A percentile compares a stretch with the other conserved stretches of the same genome.
Conservation (phyloP, 1,139 yeast species). For the Geotrichum siamense region DNA sequence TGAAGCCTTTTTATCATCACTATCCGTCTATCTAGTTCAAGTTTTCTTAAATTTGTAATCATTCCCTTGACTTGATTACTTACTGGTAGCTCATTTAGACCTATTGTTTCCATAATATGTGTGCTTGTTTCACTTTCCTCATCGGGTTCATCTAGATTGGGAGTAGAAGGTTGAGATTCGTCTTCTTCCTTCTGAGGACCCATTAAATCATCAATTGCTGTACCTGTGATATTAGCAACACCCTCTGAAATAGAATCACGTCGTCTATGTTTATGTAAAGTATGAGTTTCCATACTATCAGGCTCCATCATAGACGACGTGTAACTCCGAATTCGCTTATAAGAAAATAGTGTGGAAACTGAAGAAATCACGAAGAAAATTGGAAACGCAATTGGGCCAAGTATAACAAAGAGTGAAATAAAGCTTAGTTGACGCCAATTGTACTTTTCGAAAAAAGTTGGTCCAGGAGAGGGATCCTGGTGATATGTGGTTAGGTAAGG, state of each 20-base stretch:
- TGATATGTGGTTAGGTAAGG: slow-evolving; percentile 23
- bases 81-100: background rate
- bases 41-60: slow-evolving; percentile 23
- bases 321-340: slow-evolving; percentile 22
- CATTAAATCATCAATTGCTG: slow-evolving; percentile 22
- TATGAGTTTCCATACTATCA: slow-evolving; percentile 6
- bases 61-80: slow-evolving; percentile 10
- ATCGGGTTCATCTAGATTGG: background rate
- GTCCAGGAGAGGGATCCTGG: slow-evolving; percentile 14
- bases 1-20: slow-evolving; percentile 24
- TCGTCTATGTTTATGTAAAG: background rate
- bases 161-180: background rate
- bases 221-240: slow-evolving; percentile 23
- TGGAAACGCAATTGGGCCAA: slow-evolving; percentile 27
- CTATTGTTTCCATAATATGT: background rate
- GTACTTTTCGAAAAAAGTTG: slow-evolving; percentile 14
- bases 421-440: slow-evolving; percentile 19
- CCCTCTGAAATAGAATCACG: slow-evolving; percentile 19
- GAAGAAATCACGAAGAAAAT: slow-evolving; percentile 23
- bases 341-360: slow-evolving; percentile 24
- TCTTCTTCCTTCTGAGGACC: slow-evolving; percentile 10
- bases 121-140: background rate
- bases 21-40: slow-evolving; percentile 32
- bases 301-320: slow-evolving; percentile 1
- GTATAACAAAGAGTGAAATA: slow-evolving; percentile 17